These are phyloP conservation scores for Helianthus annuus DNA, from an alignment of 129 eudicot species.

Conservation along the genomic window HanXRQr2.0-SUNRISE NC_035440.2:23250083-23250582, in stretches of 20 bases:
- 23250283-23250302: neutral
- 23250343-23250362: neutral
- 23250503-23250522: too few species aligned
- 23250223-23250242: neutral
- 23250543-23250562: too few species aligned
- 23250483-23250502: too few species aligned
- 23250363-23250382: neutral
- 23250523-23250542: too few species aligned
- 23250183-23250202: neutral
- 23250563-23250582: too few species aligned
- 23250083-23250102: constrained; percentile 43
- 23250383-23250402: neutral
- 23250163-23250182: constrained; percentile 43
- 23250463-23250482: too few species aligned
- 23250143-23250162: constrained; percentile 45
- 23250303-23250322: neutral
- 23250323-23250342: neutral
- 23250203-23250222: neutral
- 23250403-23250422: neutral
- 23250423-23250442: too few species aligned
- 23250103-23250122: constrained; percentile 59
- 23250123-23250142: constrained; percentile 53
- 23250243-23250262: neutral
- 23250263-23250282: neutral
- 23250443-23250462: too few species aligned